phyloP scores from a whole-genome alignment of 2,329 filamentous ascomycete genomes.

The Penicillium verrucosum region DNA sequence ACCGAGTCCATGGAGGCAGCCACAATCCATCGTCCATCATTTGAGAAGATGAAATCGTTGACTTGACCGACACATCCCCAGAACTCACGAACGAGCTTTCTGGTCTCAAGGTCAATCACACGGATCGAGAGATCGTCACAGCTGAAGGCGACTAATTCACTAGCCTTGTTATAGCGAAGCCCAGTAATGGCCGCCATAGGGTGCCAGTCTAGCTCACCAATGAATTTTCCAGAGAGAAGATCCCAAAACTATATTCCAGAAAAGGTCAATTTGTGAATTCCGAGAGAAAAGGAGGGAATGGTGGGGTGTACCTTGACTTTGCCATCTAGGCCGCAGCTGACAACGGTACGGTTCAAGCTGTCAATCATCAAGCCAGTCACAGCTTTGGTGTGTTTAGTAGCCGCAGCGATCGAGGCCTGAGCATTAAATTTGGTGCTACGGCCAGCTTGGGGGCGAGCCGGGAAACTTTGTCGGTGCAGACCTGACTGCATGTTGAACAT shows the following conservation, averaged over 20 bases:
- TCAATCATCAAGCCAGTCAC: constrained; percentile 87
- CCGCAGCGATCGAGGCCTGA: constrained; percentile 37
- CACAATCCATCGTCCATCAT: constrained; percentile 89
- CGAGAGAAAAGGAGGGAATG: background rate
- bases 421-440: constrained; percentile 49
- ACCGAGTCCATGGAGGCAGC: constrained; percentile 78
- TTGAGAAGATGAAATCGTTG: constrained; percentile 84
- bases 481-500: constrained; percentile 98
- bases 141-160: constrained; percentile 80
- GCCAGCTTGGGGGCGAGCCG: constrained; percentile 68
- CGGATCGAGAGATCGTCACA: constrained; percentile 87
- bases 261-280: background rate
- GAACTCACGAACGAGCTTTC: constrained; percentile 86
- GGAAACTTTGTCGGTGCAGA: constrained; percentile 80
- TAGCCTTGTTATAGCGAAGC: constrained; percentile 76
- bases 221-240: constrained; percentile 74
- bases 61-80: constrained; percentile 74
- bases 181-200: constrained; percentile 71
- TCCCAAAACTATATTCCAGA: constrained; percentile 71
- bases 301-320: constrained; percentile 64
- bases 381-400: constrained; percentile 73
- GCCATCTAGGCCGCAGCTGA: constrained; percentile 86
- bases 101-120: constrained; percentile 85
- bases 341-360: constrained; percentile 77
- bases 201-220: constrained; percentile 80